Evolutionary conservation across 441 rosid genomes (phyloP).

Genomic region (Croton setiger): DNA sequence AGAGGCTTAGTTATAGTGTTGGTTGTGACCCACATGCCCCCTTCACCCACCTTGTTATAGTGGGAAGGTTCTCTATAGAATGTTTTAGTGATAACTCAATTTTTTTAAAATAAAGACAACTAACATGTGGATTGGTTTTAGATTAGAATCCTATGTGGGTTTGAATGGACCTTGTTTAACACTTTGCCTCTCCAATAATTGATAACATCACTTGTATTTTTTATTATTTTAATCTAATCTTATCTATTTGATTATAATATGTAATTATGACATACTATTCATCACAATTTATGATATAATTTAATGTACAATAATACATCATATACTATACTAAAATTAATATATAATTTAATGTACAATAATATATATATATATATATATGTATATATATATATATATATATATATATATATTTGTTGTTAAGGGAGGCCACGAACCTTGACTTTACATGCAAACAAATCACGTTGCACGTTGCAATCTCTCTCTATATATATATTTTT

Average conservation of each 20-base stretch:
- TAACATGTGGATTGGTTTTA: conserved; percentile 33
- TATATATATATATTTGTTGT: too few species aligned
- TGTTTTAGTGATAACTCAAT: conserved; percentile 16
- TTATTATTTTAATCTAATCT: not conserved
- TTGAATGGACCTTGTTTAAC: conserved; percentile 35
- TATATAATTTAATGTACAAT: too few species aligned
- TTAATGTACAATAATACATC: too few species aligned
- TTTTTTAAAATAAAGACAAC: conserved; percentile 22
- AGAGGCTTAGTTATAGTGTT: not conserved
- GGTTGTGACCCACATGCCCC: conserved; percentile 26
- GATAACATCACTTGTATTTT: conserved; percentile 21
- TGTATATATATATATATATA: too few species aligned
- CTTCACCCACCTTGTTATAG: conserved; percentile 32
- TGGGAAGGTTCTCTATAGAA: conserved; percentile 31
- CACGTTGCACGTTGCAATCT: not conserved
- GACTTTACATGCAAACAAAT: conserved; percentile 7
- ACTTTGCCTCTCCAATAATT: conserved; percentile 42
- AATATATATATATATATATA: too few species aligned
- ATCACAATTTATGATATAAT: too few species aligned
- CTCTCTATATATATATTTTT: not conserved
- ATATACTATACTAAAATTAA: too few species aligned
- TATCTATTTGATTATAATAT: too few species aligned
- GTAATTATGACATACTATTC: too few species aligned
- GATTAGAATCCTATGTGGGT: conserved; percentile 57
- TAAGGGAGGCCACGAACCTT: conserved; percentile 9